Base-by-base conservation (phyloP, 1,284 basidiomycete genomes). In the Ceratobasidium sp. region DNA sequence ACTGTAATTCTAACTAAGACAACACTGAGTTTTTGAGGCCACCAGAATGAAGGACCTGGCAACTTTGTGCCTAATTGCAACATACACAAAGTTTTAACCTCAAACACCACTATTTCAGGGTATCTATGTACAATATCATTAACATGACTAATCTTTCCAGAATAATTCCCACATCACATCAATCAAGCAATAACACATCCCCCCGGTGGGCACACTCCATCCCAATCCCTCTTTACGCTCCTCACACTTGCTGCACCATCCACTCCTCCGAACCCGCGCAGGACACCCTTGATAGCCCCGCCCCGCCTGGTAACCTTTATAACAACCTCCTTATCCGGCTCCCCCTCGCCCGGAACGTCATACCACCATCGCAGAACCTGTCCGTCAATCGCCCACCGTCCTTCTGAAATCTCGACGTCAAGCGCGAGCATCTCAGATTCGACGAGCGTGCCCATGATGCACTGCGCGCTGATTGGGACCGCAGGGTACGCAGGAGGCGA, bases 361-460 rank as follows among this genome's bases (percentile, higher is more conserved):
- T 98, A 96, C 86, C 89, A 95, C 96, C 96, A 98, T 76, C 85
- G 85, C 67, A 98, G 80, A 44, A 82, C 86, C 82, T 87, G 86
- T 1, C 93, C 94, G 8, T 87, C 83, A 8, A 93, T 82, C 74
- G 85, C 85, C 84, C 87, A 94, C 46, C 84, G 79, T 0, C 84
- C 85, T 0, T 90, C 87, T 13, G 83, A 80, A 9, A 90, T 84
- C 21, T 82, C 80, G 49, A 88, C 80, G 32, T 82, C 80, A 23
- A 90, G 77, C 28, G 85, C 83, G 35, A 76, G 77, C 0, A 79
- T 78, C 16, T 72, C 73, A 21, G 64, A 49, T 30, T 70, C 47
- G 26, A 35, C 61, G 26, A 64, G 49, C 49, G 46, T 50, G 21
- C 49, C 41, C 35, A 66, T 64, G 61, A 70, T 59, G 44, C 55